Percentiles rank a stretch among this genome's conserved stretches.
Conservation (phyloP, 768 basidiomycete species). For the Lactarius deliciosus region DNA sequence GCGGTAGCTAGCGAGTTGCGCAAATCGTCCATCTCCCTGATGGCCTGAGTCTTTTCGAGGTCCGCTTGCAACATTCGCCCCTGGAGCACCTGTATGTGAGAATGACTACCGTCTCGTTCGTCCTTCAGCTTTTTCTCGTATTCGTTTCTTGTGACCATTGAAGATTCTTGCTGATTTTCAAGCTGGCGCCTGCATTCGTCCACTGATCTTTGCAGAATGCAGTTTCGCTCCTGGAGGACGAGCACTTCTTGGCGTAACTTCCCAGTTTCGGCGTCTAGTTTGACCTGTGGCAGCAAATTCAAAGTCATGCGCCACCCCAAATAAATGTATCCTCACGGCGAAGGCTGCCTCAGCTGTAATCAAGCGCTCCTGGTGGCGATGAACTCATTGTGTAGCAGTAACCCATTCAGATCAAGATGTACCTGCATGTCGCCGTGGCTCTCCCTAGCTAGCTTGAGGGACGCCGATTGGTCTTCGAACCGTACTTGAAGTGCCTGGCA, state of each 20-base stretch:
- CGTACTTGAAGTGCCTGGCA: slow-evolving; percentile 54
- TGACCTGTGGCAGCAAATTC: slow-evolving; percentile 24
- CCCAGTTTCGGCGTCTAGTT: slow-evolving; percentile 37
- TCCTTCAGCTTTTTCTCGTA: slow-evolving; percentile 22
- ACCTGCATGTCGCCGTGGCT: slow-evolving; percentile 53
- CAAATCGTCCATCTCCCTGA: slow-evolving; percentile 25
- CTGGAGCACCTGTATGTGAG: slow-evolving; percentile 26
- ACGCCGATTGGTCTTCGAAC: slow-evolving; percentile 56
- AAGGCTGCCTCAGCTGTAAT: slow-evolving; percentile 38
- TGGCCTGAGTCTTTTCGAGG: slow-evolving; percentile 21
- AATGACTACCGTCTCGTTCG: slow-evolving; percentile 22
- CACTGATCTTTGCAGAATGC: slow-evolving; percentile 33
- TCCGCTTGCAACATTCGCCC: slow-evolving; percentile 27
- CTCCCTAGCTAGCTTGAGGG: slow-evolving; percentile 55
- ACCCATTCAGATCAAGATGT: slow-evolving; percentile 10
- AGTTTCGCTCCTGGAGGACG: slow-evolving; percentile 44
- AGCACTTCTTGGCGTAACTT: slow-evolving; percentile 42
- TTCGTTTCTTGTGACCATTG: slow-evolving; percentile 17
- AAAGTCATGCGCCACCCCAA: slow-evolving; percentile 11
- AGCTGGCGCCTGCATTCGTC: slow-evolving; percentile 25
- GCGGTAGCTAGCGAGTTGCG: slow-evolving; percentile 23
- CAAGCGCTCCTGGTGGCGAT: slow-evolving; percentile 40
- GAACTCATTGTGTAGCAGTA: slow-evolving; percentile 2
- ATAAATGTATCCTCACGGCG: slow-evolving; percentile 35
- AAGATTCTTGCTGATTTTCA: slow-evolving; percentile 24